Evolutionary conservation across 2,329 filamentous ascomycete species (phyloP).

Genomic region (Ophiostoma sp.): DNA sequence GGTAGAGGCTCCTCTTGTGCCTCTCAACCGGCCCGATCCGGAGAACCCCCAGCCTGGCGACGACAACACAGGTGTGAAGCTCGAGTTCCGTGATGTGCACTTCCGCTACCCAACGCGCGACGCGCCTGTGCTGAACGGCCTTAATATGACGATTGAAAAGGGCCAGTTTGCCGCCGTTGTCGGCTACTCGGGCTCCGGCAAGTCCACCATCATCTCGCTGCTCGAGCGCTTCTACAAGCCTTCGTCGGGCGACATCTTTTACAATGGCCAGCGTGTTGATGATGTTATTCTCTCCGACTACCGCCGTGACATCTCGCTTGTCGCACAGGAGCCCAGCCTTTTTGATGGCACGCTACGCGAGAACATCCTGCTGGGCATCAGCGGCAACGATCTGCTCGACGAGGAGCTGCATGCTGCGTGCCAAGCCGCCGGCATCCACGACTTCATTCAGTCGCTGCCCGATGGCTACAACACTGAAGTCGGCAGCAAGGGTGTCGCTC

Average conservation of each 20-base stretch:
- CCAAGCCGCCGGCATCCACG: constrained; percentile 60
- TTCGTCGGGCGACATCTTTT: constrained; percentile 47
- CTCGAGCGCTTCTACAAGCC: constrained; percentile 35
- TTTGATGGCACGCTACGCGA: constrained; percentile 45
- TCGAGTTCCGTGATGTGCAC: constrained; percentile 63
- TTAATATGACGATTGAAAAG: constrained; percentile 44
- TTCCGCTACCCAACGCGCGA: constrained; percentile 67
- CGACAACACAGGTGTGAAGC: constrained; percentile 35
- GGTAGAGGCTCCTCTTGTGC: constrained; percentile 28
- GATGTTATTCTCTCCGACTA: constrained; percentile 46
- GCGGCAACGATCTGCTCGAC: constrained; percentile 35
- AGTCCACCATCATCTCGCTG: constrained; percentile 45
- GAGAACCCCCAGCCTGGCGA: constrained; percentile 30
- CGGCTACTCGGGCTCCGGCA: constrained; percentile 33
- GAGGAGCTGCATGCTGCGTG: constrained; percentile 47
- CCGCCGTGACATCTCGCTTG: constrained; percentile 51
- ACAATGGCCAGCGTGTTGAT: constrained; percentile 53
- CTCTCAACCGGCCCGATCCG: constrained; percentile 20
- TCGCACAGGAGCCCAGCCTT: constrained; percentile 54
- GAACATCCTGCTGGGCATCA: constrained; percentile 32
- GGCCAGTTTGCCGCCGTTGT: constrained; percentile 34
- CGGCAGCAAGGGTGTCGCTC: constrained; percentile 24
- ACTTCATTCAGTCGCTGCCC: constrained; percentile 63
- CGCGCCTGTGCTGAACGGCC: constrained; percentile 60
- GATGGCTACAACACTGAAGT: constrained; percentile 25